A percentile compares a stretch with the other conserved stretches of the same genome.
phyloP scores from a whole-genome alignment of 768 basidiomycete genomes.

The Lactifluus subvellereus region DNA sequence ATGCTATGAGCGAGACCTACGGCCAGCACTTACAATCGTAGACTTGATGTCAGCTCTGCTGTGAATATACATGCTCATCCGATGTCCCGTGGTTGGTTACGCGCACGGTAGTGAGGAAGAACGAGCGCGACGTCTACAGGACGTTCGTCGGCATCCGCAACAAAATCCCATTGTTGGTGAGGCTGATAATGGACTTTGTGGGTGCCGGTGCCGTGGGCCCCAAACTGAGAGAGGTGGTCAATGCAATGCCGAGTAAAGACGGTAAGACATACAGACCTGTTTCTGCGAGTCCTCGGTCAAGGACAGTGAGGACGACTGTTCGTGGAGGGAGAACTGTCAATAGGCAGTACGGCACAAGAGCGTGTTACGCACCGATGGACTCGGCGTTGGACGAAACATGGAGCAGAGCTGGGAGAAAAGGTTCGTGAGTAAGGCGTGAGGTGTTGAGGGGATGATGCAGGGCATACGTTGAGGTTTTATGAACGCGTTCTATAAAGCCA shows the following conservation, averaged over 20 bases:
- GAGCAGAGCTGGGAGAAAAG: neutral
- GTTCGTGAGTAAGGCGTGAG: neutral
- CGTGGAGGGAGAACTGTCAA: neutral
- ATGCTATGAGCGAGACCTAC: neutral
- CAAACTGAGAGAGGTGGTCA: constrained; percentile 7
- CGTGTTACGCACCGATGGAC: neutral
- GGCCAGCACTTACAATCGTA: constrained; percentile 55
- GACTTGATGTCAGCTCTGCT: constrained; percentile 53
- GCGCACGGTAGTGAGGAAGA: constrained; percentile 74
- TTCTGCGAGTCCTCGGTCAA: constrained; percentile 13
- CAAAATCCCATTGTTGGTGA: constrained; percentile 50
- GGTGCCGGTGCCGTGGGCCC: constrained; percentile 8
- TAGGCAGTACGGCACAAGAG: neutral
- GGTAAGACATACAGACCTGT: neutral
- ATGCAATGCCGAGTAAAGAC: neutral
- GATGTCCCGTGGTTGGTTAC: constrained; percentile 67
- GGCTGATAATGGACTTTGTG: constrained; percentile 25
- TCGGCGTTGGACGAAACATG: constrained; percentile 9
- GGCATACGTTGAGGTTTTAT: neutral
- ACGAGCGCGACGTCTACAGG: constrained; percentile 61
- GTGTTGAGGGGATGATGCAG: neutral
- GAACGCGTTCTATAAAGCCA: constrained; percentile 5
- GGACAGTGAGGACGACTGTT: constrained; percentile 15
- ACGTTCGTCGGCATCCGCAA: constrained; percentile 45
- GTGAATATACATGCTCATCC: constrained; percentile 62